Percentiles rank a stretch among this genome's conserved stretches.
Evolutionary conservation across 306 rosid genomes (phyloP).

Genomic region (Chamaecrista fasciculata): DNA sequence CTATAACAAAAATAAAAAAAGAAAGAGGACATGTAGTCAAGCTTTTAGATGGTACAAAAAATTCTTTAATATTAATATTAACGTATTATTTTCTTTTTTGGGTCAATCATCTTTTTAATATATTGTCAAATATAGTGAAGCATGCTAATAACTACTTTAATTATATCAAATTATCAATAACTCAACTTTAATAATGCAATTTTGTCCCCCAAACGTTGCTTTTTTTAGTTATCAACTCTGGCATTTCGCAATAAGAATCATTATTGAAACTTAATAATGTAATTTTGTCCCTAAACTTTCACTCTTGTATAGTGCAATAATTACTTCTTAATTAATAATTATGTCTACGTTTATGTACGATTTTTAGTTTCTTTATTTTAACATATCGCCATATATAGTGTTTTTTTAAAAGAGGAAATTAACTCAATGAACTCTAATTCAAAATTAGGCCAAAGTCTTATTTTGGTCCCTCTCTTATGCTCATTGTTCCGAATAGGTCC

Average conservation of each 20-base stretch:
- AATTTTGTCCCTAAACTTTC: background rate
- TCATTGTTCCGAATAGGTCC: too few species aligned
- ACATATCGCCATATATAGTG: background rate
- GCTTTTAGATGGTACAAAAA: background rate
- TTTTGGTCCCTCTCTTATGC: too few species aligned
- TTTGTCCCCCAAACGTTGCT: background rate
- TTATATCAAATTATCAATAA: too few species aligned
- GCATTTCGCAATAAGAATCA: background rate
- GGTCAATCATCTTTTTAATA: background rate
- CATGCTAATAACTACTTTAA: background rate
- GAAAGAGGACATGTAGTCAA: background rate
- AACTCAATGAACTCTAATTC: too few species aligned
- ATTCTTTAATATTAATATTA: background rate
- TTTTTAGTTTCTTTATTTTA: background rate
- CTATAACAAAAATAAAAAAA: too few species aligned
- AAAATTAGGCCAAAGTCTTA: too few species aligned
- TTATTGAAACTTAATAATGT: background rate
- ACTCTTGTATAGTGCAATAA: background rate
- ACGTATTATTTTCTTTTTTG: background rate
- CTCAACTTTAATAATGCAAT: background rate
- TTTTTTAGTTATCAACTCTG: background rate
- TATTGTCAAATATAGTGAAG: background rate
- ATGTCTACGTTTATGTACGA: background rate
- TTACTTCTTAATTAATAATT: background rate
- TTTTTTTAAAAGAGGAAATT: too few species aligned